Evolutionary conservation across 179 eudicot species (phyloP), one percentile per base, ranked within the genome.

Genomic region (Silene noctiflora): DNA sequence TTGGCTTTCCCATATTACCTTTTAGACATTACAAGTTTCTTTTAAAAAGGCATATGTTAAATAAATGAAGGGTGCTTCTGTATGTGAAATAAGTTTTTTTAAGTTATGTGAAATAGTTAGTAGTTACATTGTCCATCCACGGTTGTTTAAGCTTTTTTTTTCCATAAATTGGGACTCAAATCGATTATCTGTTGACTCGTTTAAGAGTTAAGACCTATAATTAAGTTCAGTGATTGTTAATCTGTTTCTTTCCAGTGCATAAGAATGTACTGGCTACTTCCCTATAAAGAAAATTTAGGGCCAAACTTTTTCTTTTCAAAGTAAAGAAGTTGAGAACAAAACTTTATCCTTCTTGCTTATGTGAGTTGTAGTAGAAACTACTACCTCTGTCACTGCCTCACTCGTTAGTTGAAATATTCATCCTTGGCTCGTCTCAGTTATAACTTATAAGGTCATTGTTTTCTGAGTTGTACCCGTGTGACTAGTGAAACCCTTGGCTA

Each of bases 81-180:
- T 25, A 53, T 71, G 10, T 6, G 74, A 24, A 22, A 24, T 27
- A 71, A 24, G 17, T 44, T 44, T n/a, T n/a, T n/a, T 51, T 53
- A 42, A 42, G 48, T 2, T 71, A n/a, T 16, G n/a, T 27, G 24
- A 71, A 53, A 53, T 71, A 51, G 63, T 53, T 71, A 21, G 31
- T 71, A 51, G 74, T 53, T 53, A 60, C 74, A 71, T 53, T 53
- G 63, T 27, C 74, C 42, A 27, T 27, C 74, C 42, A 3, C 62
- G 0, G 5, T 68, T 39, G 8, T 44, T 21, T 20, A 42, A 6
- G 72, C 14, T 44, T 39, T 20, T 7, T 9, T 22, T 6, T 42
- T 44, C 13, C 21, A 9, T 44, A 71, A 22, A 17, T 71, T 53
- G 39, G 24, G 63, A 55, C 62, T 25, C 22, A 7, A n/a, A 25